Evolutionary conservation across 2,329 filamentous ascomycete genomes (phyloP).

Genomic region (Thelonectria discophora): DNA sequence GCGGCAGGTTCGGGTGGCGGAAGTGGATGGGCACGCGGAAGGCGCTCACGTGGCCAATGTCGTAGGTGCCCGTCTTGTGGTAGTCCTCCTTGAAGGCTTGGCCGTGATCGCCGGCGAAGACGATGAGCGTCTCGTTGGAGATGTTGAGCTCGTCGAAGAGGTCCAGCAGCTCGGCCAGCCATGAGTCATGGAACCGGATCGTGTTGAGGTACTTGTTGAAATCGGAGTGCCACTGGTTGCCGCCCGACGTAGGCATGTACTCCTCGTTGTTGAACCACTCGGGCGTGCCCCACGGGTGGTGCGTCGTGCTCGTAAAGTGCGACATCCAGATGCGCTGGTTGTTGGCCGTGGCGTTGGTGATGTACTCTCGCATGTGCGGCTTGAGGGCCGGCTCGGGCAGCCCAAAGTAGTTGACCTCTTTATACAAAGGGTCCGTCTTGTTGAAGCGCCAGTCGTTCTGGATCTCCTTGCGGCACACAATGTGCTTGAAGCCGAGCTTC

Average conservation of each 20-base stretch:
- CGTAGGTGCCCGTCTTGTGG: constrained; percentile 45
- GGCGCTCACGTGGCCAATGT: constrained; percentile 46
- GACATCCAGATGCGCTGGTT: constrained; percentile 49
- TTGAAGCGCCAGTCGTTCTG: constrained; percentile 37
- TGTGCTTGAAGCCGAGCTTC: constrained; percentile 45
- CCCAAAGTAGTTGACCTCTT: constrained; percentile 48
- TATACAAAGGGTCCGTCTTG: constrained; percentile 33
- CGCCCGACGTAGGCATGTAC: constrained; percentile 39
- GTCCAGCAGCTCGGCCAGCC: constrained; percentile 45
- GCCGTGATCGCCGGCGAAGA: constrained; percentile 49
- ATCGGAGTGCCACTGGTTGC: constrained; percentile 42
- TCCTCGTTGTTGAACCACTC: constrained; percentile 34
- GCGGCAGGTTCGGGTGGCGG: constrained; percentile 46
- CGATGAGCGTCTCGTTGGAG: constrained; percentile 47
- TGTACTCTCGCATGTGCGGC: constrained; percentile 46
- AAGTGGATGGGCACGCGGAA: constrained; percentile 47
- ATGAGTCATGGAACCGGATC: constrained; percentile 46
- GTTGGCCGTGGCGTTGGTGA: constrained; percentile 44
- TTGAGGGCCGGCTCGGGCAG: constrained; percentile 45
- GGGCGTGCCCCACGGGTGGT: constrained; percentile 45
- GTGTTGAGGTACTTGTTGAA: constrained; percentile 48
- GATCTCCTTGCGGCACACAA: constrained; percentile 45
- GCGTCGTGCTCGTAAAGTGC: constrained; percentile 50
- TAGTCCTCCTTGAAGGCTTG: constrained; percentile 48
- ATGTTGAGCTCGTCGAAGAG: constrained; percentile 46